Evolutionary conservation across 345 rosid genomes (phyloP).

Genomic region (Sisymbrium altissimum): DNA sequence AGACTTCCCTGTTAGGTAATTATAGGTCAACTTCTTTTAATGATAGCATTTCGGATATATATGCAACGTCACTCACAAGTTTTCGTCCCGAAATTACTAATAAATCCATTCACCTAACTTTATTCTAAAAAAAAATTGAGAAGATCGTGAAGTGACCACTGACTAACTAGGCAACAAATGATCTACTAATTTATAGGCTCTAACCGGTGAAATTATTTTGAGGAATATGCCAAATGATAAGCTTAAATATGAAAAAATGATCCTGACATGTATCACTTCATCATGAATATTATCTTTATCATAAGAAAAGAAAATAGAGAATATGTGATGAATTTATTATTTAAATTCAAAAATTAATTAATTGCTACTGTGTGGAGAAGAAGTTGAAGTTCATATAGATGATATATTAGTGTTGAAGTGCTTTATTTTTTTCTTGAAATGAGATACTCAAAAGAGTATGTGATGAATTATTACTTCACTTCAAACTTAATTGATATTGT

Average conservation of each 20-base stretch:
- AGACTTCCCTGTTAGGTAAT: not conserved
- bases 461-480: too few relatives aligned
- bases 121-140: not conserved
- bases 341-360: not conserved
- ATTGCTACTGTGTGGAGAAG: not conserved
- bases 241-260: not conserved
- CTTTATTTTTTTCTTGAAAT: not conserved
- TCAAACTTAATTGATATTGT: too few relatives aligned
- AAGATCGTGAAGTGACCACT: slow-evolving; percentile 9
- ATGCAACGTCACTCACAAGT: slow-evolving; percentile 5
- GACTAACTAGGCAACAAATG: not conserved
- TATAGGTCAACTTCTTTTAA: slow-evolving; percentile 19
- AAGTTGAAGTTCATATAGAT: too few relatives aligned
- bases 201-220: not conserved
- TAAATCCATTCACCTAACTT: slow-evolving; percentile 1
- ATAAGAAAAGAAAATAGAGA: not conserved
- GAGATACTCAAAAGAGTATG: not conserved
- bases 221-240: not conserved
- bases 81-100: not conserved
- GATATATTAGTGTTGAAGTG: not conserved
- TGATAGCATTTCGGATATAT: slow-evolving; percentile 16
- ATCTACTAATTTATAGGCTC: not conserved
- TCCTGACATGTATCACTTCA: not conserved
- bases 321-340: not conserved
- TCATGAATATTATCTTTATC: too few relatives aligned